phyloP scores from a whole-genome alignment of 2,329 filamentous ascomycete species.

The Pseudogymnoascus sp. region DNA sequence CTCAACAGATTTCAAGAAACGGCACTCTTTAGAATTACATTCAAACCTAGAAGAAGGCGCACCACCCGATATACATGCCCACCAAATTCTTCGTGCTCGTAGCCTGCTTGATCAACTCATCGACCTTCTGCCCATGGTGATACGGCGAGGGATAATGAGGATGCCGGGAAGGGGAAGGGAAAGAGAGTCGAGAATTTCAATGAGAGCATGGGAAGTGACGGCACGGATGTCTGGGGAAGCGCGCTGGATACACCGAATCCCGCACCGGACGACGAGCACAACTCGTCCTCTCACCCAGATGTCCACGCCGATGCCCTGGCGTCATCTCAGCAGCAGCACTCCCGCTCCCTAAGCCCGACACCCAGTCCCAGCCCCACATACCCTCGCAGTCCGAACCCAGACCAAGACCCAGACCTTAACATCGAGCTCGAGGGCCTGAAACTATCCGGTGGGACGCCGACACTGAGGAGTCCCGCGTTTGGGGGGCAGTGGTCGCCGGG shows the following conservation, averaged over 20 bases:
- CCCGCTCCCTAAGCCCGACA: neutral
- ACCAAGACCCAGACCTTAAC: neutral
- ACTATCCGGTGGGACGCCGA: neutral
- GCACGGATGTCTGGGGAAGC: neutral
- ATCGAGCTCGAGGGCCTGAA: neutral
- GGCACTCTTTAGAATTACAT: neutral
- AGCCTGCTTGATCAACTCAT: slow-evolving; percentile 84
- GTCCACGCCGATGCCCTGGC: neutral
- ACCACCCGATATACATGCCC: slow-evolving; percentile 97
- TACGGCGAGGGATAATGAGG: neutral
- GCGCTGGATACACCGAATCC: neutral
- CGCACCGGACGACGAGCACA: neutral
- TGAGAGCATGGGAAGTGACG: neutral
- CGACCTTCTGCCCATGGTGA: no score
- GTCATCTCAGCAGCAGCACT: neutral
- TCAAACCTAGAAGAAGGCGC: slow-evolving; percentile 50
- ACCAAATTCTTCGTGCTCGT: slow-evolving; percentile 72
- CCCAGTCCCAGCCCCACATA: neutral
- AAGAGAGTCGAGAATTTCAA: neutral
- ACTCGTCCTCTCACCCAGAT: neutral
- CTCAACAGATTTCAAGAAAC: slow-evolving; percentile 3
- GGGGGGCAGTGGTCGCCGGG: neutral
- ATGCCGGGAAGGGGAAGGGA: neutral
- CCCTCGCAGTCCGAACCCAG: neutral
- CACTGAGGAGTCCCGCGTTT: neutral